Evolutionary conservation across 768 basidiomycete species (phyloP).

Genomic region (Lactarius trivialis): DNA sequence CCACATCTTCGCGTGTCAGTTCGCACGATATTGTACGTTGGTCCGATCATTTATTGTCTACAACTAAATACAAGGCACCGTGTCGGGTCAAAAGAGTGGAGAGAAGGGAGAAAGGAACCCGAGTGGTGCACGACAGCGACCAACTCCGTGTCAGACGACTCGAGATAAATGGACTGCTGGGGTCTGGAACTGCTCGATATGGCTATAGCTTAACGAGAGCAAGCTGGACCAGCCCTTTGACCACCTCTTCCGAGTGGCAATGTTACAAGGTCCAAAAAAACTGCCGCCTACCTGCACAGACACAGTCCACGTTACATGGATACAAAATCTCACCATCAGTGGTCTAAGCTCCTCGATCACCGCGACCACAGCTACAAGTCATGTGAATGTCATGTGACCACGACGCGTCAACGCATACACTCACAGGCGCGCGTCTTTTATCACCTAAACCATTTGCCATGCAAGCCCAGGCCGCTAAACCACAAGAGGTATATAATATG

Average conservation of each 20-base stretch:
- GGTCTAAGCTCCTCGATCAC: not conserved
- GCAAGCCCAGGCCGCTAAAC: conserved; percentile 36
- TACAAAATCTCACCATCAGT: not conserved
- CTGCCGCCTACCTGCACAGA: not conserved
- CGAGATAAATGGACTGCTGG: not conserved
- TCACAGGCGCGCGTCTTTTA: not conserved
- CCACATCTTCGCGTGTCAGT: conserved; percentile 16
- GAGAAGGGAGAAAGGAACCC: not conserved
- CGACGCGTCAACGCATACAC: conserved; percentile 9
- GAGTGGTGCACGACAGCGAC: not conserved
- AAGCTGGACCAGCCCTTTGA: not conserved
- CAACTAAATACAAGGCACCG: not conserved
- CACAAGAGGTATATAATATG: conserved; percentile 25
- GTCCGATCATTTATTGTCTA: conserved; percentile 2
- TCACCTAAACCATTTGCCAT: conserved; percentile 24
- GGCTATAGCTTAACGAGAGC: not conserved
- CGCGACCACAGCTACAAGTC: not conserved
- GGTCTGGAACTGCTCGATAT: not conserved
- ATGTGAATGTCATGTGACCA: conserved; percentile 11
- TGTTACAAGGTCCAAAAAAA: not conserved
- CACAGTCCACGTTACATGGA: not conserved
- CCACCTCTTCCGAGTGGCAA: not conserved
- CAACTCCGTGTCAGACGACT: not conserved
- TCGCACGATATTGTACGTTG: conserved; percentile 17
- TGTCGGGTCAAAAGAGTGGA: not conserved